These are phyloP conservation scores for Kalaharituber pfeilii DNA, from an alignment of 2,329 filamentous ascomycete species.

Conservation along the genomic window DNA sequence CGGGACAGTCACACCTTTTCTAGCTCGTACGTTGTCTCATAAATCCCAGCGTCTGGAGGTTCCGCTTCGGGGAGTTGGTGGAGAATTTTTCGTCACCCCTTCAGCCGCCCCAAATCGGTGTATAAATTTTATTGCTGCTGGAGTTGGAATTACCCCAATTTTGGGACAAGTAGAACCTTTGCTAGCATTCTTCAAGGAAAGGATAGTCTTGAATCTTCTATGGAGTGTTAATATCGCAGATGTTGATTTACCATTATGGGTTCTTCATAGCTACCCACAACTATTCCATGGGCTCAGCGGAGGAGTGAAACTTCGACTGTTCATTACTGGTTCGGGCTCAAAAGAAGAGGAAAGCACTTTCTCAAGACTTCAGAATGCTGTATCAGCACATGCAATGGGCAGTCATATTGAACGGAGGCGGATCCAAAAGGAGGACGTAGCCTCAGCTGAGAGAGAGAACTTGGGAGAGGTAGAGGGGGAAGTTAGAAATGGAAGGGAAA, in stretches of 20 bases:
- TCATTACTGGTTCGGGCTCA: slow-evolving; percentile 42
- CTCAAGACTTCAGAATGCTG: too few species aligned
- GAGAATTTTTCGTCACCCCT: slow-evolving; percentile 41
- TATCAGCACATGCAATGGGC: too few species aligned
- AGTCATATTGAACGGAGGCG: too few species aligned
- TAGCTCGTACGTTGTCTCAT: slow-evolving; percentile 23
- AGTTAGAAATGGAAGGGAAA: slow-evolving; percentile 19
- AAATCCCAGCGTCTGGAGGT: slow-evolving; percentile 35
- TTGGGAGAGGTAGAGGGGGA: slow-evolving; percentile 30
- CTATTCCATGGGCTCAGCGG: slow-evolving; percentile 29
- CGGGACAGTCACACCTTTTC: slow-evolving; percentile 34
- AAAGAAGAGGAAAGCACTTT: slow-evolving; percentile 2
- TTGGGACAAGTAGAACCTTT: slow-evolving; percentile 49
- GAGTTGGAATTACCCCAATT: slow-evolving; percentile 69
- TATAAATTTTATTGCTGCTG: slow-evolving; percentile 51
- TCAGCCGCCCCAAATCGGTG: slow-evolving; percentile 26
- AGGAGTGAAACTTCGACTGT: slow-evolving; percentile 39
- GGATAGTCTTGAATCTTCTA: slow-evolving; percentile 37
- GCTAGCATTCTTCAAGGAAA: background rate
- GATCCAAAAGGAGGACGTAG: too few species aligned
- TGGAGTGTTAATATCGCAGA: slow-evolving; percentile 53
- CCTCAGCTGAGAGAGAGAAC: slow-evolving; percentile 3
- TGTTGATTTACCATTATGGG: slow-evolving; percentile 42
- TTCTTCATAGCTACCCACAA: slow-evolving; percentile 35
- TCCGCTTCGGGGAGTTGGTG: slow-evolving; percentile 55